phyloP scores from a whole-genome alignment of 129 eudicot genomes.

The Ambrosia artemisiifolia region DNA sequence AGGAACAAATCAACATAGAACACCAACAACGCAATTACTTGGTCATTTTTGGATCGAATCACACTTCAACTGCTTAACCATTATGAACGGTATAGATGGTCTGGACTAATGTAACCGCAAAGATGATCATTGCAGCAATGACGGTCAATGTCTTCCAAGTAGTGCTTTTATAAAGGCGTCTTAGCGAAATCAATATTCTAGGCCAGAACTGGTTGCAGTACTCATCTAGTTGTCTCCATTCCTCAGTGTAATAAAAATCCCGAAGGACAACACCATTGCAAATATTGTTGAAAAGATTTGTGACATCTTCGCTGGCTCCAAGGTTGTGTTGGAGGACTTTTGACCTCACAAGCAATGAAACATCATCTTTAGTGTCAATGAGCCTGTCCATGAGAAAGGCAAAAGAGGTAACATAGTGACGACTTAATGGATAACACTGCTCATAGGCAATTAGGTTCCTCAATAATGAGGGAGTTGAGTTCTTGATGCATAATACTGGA shows the following conservation, averaged over 20 bases:
- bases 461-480: constrained; percentile 6
- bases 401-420: constrained; percentile 16
- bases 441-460: constrained; percentile 29
- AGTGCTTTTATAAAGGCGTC: constrained; percentile 11
- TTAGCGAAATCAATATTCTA: constrained; percentile 4
- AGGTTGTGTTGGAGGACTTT: constrained; percentile 19
- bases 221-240: constrained; percentile 1
- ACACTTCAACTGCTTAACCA: too few species aligned
- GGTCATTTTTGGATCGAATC: too few species aligned
- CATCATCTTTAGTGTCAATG: constrained; percentile 21
- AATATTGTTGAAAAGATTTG: constrained; percentile 18
- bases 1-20: too few species aligned
- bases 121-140: constrained; percentile 5
- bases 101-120: too few species aligned
- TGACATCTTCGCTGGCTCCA: constrained; percentile 19
- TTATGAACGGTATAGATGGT: too few species aligned
- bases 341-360: constrained; percentile 16
- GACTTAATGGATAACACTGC: constrained; percentile 21
- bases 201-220: constrained; percentile 18
- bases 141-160: constrained; percentile 19
- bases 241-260: constrained; percentile 8
- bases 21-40: too few species aligned
- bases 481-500: constrained; percentile 8
- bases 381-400: constrained; percentile 30
- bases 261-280: constrained; percentile 19